phyloP scores from a whole-genome alignment of 495 filamentous ascomycete species.

The Penicillium subrubescens region DNA sequence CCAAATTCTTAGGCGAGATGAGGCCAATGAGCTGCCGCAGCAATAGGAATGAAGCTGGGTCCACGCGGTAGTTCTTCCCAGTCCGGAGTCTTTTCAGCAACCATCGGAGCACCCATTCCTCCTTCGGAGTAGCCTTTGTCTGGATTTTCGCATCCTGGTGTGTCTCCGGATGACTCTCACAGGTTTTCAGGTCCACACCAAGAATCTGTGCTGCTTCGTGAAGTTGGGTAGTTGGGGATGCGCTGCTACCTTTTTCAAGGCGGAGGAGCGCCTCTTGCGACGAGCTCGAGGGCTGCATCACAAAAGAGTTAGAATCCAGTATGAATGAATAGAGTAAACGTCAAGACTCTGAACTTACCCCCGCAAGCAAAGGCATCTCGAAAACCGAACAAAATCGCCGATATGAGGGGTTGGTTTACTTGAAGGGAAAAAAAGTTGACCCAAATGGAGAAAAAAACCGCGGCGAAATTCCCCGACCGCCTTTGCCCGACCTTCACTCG shows the following conservation, averaged over 20 bases:
- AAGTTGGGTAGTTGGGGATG: conserved; percentile 42
- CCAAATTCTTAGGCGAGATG: conserved; percentile 49
- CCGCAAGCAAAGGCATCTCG: conserved; percentile 45
- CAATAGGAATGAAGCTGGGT: conserved; percentile 51
- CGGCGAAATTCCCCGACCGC: conserved; percentile 49
- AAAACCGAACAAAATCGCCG: conserved; percentile 21
- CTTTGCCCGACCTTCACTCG: conserved; percentile 40
- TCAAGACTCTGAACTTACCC: conserved; percentile 34
- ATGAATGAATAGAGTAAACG: background rate
- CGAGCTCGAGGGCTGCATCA: conserved; percentile 41
- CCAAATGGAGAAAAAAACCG: conserved; percentile 26
- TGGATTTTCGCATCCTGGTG: conserved; percentile 31
- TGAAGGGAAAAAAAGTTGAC: conserved; percentile 29
- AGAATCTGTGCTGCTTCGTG: conserved; percentile 52
- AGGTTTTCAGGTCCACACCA: conserved; percentile 43
- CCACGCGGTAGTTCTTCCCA: conserved; percentile 44
- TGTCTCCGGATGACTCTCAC: conserved; percentile 38
- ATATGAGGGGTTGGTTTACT: conserved; percentile 14
- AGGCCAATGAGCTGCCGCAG: conserved; percentile 48
- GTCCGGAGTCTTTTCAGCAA: conserved; percentile 61
- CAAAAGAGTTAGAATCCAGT: conserved; percentile 17
- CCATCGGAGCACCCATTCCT: conserved; percentile 71
- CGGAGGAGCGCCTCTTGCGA: conserved; percentile 54
- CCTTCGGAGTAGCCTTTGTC: conserved; percentile 46
- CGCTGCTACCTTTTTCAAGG: conserved; percentile 53